phyloP scores from a whole-genome alignment of 768 basidiomycete genomes.

The Neoboletus subvelutipes region DNA sequence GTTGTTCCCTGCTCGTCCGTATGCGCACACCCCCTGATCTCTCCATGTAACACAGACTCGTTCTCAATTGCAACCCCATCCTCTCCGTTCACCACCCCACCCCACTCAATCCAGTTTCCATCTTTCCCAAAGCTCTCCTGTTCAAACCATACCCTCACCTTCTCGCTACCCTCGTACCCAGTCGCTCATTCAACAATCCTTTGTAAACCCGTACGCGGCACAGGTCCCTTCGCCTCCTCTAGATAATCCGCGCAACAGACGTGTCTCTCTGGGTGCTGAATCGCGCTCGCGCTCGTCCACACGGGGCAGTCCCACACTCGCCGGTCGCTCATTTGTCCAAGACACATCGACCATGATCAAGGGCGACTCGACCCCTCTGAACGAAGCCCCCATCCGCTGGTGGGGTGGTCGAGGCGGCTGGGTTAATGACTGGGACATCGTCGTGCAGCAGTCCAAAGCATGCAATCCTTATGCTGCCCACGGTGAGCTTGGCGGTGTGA shows the following conservation, averaged over 20 bases:
- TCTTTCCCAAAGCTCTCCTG: slow-evolving; percentile 1
- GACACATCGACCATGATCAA: too few species aligned
- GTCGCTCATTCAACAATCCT: slow-evolving; percentile 19
- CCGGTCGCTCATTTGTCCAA: too few species aligned
- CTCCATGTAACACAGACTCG: not conserved
- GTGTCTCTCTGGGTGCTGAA: slow-evolving; percentile 12
- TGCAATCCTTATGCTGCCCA: too few species aligned
- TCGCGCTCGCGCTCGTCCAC: not conserved
- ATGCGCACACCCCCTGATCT: not conserved
- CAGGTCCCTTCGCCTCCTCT: not conserved
- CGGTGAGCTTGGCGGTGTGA: too few species aligned
- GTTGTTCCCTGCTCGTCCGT: not conserved
- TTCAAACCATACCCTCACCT: slow-evolving; percentile 4
- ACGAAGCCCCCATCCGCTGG: too few species aligned
- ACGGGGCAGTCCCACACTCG: not conserved
- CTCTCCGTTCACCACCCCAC: slow-evolving; percentile 4
- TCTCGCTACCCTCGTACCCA: slow-evolving; percentile 14
- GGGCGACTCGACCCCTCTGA: too few species aligned
- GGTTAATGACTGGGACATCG: too few species aligned
- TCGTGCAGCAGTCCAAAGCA: too few species aligned
- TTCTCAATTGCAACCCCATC: slow-evolving; percentile 8
- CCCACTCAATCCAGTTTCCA: slow-evolving; percentile 6
- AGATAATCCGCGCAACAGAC: not conserved
- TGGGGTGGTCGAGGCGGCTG: too few species aligned
- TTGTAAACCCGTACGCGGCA: not conserved